Evolutionary conservation across 2,329 filamentous ascomycete species (phyloP).

Genomic region (Tolypocladium tropicale): DNA sequence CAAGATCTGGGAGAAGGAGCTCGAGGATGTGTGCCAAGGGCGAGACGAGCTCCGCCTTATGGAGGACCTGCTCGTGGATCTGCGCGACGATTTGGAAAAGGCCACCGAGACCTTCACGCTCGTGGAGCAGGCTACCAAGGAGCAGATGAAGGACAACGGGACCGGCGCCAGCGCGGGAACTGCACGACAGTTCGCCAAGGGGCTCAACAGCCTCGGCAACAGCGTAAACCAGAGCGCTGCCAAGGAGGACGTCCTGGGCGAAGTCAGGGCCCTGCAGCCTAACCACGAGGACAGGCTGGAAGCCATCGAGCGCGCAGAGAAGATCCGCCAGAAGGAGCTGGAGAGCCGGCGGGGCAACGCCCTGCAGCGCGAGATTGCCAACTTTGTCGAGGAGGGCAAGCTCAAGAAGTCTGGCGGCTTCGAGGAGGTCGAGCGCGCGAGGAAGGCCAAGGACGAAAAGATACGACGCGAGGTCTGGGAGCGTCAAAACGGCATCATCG

Average conservation of each 20-base stretch:
- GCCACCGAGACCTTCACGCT: constrained; percentile 86
- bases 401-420: constrained; percentile 94
- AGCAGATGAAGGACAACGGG: constrained; percentile 74
- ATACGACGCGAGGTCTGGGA: constrained; percentile 74
- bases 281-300: constrained; percentile 91
- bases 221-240: constrained; percentile 63
- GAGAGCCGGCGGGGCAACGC: constrained; percentile 63
- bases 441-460: constrained; percentile 77
- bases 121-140: constrained; percentile 96
- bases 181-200: constrained; percentile 46
- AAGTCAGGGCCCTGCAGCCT: constrained; percentile 85
- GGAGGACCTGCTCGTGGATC: constrained; percentile 85
- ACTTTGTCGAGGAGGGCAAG: constrained; percentile 81
- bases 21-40: constrained; percentile 92
- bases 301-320: constrained; percentile 95
- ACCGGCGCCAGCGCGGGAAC: constrained; percentile 38
- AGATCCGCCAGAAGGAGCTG: constrained; percentile 79
- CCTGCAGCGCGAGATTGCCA: constrained; percentile 74
- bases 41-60: constrained; percentile 91
- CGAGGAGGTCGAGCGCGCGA: constrained; percentile 81
- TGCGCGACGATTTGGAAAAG: constrained; percentile 92
- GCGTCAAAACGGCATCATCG: constrained; percentile 46
- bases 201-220: constrained; percentile 41
- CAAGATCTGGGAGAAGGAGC: constrained; percentile 97
- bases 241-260: constrained; percentile 84